These are phyloP conservation scores for Eremochloa ophiuroides DNA, from an alignment of 176 grass and related monocot species.

Conservation along the genomic window DNA sequence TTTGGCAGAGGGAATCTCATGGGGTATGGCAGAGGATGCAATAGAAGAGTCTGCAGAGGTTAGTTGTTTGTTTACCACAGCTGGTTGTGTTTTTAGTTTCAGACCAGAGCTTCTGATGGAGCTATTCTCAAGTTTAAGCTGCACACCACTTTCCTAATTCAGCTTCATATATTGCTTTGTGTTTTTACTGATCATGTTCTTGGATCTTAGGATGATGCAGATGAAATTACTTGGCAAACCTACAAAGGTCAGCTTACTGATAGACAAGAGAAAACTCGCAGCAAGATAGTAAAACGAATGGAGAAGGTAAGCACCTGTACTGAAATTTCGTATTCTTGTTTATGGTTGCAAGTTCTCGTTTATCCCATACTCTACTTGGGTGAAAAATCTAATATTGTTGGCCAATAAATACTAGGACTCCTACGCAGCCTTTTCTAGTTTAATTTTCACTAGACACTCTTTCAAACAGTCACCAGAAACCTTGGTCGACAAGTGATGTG, in stretches of 20 bases:
- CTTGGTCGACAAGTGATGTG: background rate
- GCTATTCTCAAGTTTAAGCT: constrained; percentile 1
- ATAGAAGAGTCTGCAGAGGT: constrained; percentile 75
- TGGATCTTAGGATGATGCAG: constrained; percentile 67
- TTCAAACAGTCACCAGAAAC: background rate
- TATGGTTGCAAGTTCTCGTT: constrained; percentile 9
- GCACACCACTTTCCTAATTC: background rate
- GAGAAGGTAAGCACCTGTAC: constrained; percentile 68
- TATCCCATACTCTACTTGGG: background rate
- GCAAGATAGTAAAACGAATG: constrained; percentile 94
- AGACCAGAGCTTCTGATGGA: background rate
- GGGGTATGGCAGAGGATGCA: constrained; percentile 95
- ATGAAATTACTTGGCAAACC: constrained; percentile 97
- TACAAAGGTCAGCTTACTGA: constrained; percentile 94
- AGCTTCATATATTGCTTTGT: background rate
- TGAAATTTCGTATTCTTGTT: background rate
- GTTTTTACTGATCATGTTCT: constrained; percentile 8
- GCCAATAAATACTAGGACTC: background rate
- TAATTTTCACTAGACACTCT: background rate
- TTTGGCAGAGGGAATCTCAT: constrained; percentile 92
- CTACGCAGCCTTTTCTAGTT: background rate
- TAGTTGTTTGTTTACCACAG: background rate
- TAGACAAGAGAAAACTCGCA: constrained; percentile 89
- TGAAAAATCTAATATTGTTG: background rate
- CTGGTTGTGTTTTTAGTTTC: constrained; percentile 8